Base-by-base conservation (phyloP, 2,329 filamentous ascomycete genomes). In the Xylaria sp. region DNA sequence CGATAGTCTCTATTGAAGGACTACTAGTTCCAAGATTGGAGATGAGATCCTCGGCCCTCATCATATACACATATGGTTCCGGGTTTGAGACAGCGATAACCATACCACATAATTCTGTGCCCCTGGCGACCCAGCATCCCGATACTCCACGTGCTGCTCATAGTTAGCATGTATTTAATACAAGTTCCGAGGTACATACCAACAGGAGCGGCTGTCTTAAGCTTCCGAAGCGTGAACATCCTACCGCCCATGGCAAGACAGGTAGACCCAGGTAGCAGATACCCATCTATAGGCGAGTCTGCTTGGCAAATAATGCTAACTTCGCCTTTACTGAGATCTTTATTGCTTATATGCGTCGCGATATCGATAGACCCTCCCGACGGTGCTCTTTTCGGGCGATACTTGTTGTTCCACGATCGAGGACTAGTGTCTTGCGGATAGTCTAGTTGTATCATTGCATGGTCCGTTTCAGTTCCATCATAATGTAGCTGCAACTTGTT, bases 61-160 rank as follows among this genome's bases (percentile, higher is more conserved):
- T 60, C 63, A 66, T 69, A 47, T 58, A 66, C 12, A 44, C 51
- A 27, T 63, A 63, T 53, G 63, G 53, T n/a, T 69, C 67, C 10
- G 35, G 53, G 21, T 32, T 48, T 40, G 63, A 66, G 25, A 66
- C 62, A 29, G 66, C 66, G 16, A 68, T 51, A n/a, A 65, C 50
- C 66, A 69, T 69, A 23, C 62, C 66, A 23, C 62, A 69, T 9
- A 69, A 57, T 42, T 57, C 47, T 8, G 32, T 44, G 42, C 51
- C 62, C 59, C 60, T 53, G 9, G 54, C 59, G 18, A 69, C 53
- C 59, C 59, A 66, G 13, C 37, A 63, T 29, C 63, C 58, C 1
- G 59, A 66, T 13, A 62, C 40, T 9, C 53, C 62, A 50, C 47
- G 61, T 51, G 63, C 67, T 66, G 13, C 27, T 63, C 23, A 53